Evolutionary conservation across 441 rosid genomes (phyloP), one percentile per base, ranked within the genome.

Genomic region (Corymbia calophylla): DNA sequence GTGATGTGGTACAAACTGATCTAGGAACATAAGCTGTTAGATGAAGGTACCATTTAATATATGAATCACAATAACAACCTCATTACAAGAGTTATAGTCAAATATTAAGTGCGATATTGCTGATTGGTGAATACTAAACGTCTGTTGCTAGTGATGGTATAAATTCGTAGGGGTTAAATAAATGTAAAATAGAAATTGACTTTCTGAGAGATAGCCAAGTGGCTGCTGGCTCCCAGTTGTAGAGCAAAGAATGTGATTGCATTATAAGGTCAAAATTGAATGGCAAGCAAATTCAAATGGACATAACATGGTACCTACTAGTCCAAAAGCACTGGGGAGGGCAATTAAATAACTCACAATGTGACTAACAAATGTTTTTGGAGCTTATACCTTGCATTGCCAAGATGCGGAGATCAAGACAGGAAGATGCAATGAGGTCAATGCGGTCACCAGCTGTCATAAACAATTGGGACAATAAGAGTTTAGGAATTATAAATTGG

Each of bases 351-450:
- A 23, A 44, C 51, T 80, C 85, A 44, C 6, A 7, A 77, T 77
- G 51, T 1, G 6, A 77, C 53, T 25, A 44, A 9, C 53, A 77
- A 77, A 77, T 44, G 84, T 44, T 77, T 39, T 77, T 23, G 51
- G 51, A 77, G 68, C 29, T 53, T 35, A 68, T 94, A 97, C 99
- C 99, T 96, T 97, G 95, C 91, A 97, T 90, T n/a, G 98, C 98
- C 91, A 96, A 93, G 87, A 88, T 91, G 88, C 98, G 96, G 89
- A 98, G 95, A 89, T 95, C 95, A 77, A 94, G 94, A 92, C 89
- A 89, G 48, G 92, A 90, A 89, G 96, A 93, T n/a, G 96, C 94
- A 90, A 92, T 92, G 58, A 93, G 91, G 92, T 94, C 93, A 84
- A 92, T 53, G 54, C 91, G 90, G 92, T 88, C 84, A 90, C 91